Base-by-base conservation (phyloP, 768 basidiomycete genomes). In the Leccinellum rugosiceps region DNA sequence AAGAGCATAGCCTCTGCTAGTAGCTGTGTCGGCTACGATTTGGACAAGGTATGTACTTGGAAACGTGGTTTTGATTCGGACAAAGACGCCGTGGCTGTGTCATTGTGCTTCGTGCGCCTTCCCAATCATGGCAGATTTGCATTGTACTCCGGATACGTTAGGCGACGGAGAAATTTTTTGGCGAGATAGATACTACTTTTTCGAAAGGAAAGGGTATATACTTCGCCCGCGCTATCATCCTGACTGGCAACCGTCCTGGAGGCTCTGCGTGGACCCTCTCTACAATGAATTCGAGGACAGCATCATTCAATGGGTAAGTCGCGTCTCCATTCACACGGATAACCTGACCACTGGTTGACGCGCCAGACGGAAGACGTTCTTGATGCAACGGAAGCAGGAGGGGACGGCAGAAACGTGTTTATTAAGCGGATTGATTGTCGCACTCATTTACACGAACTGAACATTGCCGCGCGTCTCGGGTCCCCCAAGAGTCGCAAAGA, bases 191-290 rank as follows among this genome's bases (percentile, higher is more conserved):
- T 44, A 44, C 19, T 44, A 44, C 11, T 44, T 44, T 21, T 44
- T 44, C 11, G 21, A 44, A 21, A 44, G 19, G 9, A 44, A 44
- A 19, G 43, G 43, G 10, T 44, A 44, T 6, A 44, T 21, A 10
- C 43, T 44, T 44, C 43, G 43, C n/a, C 43, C 43, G n/a, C 43
- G 43, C 19, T 44, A 44, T n/a, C 43, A 44, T 44, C 43, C 43
- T 11, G 17, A 44, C 3, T 75, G 72, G 72, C 30, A 63, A 3
- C 62, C 75, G 0, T 75, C 72, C 0, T 75, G 74, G 74, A 54
- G 11, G 9, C 30, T 23, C 1, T 8, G 9, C 0, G 23, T 11
- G 0, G 13, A 63, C 4, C 38, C 49, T 1, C 3, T 58, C 4
- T 4, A 1, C 1, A 1, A 10, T 0, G 1, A 8, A 1, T 54